Conservation (phyloP, 2,329 filamentous ascomycete genomes). For the Chaetomium sp. region DNA sequence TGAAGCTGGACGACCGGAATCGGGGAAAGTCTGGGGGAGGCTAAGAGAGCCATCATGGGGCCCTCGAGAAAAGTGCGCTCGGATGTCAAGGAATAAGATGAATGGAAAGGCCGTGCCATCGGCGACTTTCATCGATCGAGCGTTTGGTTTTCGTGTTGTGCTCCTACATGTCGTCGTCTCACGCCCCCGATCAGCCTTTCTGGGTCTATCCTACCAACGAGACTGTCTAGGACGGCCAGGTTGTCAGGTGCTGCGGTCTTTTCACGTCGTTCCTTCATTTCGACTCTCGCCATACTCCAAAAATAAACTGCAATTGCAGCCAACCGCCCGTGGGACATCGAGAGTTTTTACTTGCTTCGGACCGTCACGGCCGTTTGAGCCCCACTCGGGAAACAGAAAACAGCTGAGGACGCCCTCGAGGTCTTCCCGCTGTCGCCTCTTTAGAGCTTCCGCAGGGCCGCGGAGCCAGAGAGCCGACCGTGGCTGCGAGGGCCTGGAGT, state of each 20-base stretch:
- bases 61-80: conserved; percentile 18
- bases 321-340: conserved; percentile 19
- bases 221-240: neutral
- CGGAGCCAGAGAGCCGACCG: conserved; percentile 18
- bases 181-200: conserved; percentile 1
- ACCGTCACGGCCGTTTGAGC: conserved; percentile 21
- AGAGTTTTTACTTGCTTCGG: conserved; percentile 18
- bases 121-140: neutral
- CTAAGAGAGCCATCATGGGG: conserved; percentile 29
- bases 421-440: neutral
- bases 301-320: conserved; percentile 24
- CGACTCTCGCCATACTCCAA: conserved; percentile 12
- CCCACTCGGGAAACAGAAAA: conserved; percentile 13
- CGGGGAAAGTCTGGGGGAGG: conserved; percentile 16
- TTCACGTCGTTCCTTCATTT: conserved; percentile 10
- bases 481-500: neutral
- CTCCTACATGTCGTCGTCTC: conserved; percentile 5
- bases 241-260: conserved; percentile 1
- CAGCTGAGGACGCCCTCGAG: neutral
- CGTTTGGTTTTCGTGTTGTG: neutral
- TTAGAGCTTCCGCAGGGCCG: neutral
- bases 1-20: conserved; percentile 20
- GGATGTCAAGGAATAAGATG: conserved; percentile 17
- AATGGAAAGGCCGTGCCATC: conserved; percentile 15
- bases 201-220: conserved; percentile 11